Conservation (phyloP, 331 rosid genomes). For the Pyracantha coccinea region DNA sequence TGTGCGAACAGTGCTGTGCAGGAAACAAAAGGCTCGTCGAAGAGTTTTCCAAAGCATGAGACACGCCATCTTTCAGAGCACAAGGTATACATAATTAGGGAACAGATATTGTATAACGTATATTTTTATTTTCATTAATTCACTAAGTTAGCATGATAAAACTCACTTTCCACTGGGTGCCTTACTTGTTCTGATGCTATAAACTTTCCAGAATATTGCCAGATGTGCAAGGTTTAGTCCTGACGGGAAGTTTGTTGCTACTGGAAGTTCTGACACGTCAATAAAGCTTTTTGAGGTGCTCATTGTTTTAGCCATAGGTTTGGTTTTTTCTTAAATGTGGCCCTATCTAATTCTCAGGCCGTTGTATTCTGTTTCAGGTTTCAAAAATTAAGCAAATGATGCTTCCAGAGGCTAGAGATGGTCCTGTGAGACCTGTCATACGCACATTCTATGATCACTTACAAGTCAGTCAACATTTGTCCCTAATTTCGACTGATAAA, state of each 20-base stretch:
- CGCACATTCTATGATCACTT: conserved; percentile 78
- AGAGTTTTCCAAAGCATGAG: conserved; percentile 79
- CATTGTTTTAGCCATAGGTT: conserved; percentile 2
- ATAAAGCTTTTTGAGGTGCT: conserved; percentile 89
- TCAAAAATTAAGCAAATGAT: conserved; percentile 81
- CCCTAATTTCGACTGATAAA: background rate
- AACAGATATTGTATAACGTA: background rate
- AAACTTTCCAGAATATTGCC: conserved; percentile 76
- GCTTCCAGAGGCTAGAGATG: conserved; percentile 75
- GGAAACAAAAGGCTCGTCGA: conserved; percentile 65
- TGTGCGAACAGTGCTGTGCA: conserved; percentile 40
- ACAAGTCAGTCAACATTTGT: conserved; percentile 34
- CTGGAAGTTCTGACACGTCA: conserved; percentile 94
- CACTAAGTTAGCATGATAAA: background rate
- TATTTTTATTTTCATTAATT: background rate
- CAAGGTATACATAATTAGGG: conserved; percentile 46
- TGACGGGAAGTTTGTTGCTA: conserved; percentile 82
- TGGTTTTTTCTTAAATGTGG: background rate
- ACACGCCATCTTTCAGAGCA: conserved; percentile 91
- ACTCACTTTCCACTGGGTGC: background rate
- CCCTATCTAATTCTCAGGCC: conserved; percentile 11
- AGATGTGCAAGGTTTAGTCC: conserved; percentile 94
- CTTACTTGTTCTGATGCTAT: conserved; percentile 38
- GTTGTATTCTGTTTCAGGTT: conserved; percentile 44
- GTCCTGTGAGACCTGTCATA: conserved; percentile 72